Evolutionary conservation across 306 rosid genomes (phyloP), one percentile per base, ranked within the genome.

Genomic region (Acacia confusa): DNA sequence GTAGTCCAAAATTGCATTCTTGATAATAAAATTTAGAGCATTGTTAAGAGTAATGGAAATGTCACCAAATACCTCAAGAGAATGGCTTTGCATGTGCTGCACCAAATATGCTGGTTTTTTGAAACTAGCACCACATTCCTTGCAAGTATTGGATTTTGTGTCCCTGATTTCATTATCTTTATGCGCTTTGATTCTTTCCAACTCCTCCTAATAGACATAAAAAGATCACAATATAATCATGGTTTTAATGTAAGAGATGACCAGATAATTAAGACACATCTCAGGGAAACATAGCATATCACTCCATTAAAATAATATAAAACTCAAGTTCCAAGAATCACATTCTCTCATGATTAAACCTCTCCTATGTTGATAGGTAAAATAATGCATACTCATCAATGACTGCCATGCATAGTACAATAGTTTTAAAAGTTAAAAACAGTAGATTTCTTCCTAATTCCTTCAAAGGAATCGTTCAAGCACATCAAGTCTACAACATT

Each of bases 31-130:
- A 48, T 27, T 27, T 1, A 25, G 32, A 10, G 34, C 2, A 7
- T 24, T 9, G 32, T 10, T 58, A 10, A 58, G 32, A 6, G 20
- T 4, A 48, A 48, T 50, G 12, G 5, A 7, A 41, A 50, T 20
- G 47, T 14, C n/a, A 13, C 20, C 15, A 83, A 68, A 76, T 93
- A 95, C 99, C 98, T 93, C 92, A 50, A 85, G 78, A 0, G 94
- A 90, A 86, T 95, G 99, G 67, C 98, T 88, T 79, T 41, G 93
- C 96, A 92, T 92, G 61, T 95, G 98, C 70, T 93, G 98, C 74
- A 86, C 79, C 84, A 92, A 84, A 81, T 93, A 82, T 12, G 98
- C 94, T 48, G 89, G 93, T 70, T 93, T 93, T 48, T 80, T 92
- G 83, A 95, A 95, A 50, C 77, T 81, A 43, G 82, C 94, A 78